Evolutionary conservation across 2,329 filamentous ascomycete species (phyloP), one percentile per base, ranked within the genome.

Genomic region (Epicoccum sorghinum): DNA sequence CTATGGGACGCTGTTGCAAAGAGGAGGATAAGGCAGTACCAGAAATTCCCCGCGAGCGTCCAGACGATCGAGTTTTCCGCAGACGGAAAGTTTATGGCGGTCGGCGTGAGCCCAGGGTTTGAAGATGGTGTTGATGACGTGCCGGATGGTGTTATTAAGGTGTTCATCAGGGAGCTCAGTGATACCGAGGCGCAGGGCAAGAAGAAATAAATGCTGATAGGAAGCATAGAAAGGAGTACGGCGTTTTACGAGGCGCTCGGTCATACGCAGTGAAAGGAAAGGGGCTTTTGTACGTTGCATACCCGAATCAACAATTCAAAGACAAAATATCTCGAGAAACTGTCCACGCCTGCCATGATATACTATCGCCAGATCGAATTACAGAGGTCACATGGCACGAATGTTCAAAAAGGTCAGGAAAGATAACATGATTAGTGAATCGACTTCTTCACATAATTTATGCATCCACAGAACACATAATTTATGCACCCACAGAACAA

Each of bases 1-100:
- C 78, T 97, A 38, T 97, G 93, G 93, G 93, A 97, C 72, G 92
- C 90, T 8, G 87, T 92, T 66, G 90, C 90, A 51, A 97, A 96
- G 85, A 83, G 92, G 67, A 85, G 93, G 72, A 90, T 97, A 74
- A 85, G 91, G 70, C 90, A 96, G 72, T 96, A 96, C 74, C 90
- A 92, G 67, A 89, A 90, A 69, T 91, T 93, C 53, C 83, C 88
- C 13, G 86, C 91, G 38, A 91, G 88, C 67, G 86, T 97, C 7
- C 88, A 90, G 8, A 87, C 89, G 0, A 77, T 96, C 57, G 84
- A 85, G 1, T 97, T 96, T 73, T 91, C 87, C 35, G 79, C 78
- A 1, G 88, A 95, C 66, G 93, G 93, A 7, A 89, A 83, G 64
- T 89, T 87, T 60, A 79, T 96, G 32, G 93, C 91, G 22, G 84